Base-by-base conservation (phyloP, 148 eudicot species). In the Pouteria glomerata region DNA sequence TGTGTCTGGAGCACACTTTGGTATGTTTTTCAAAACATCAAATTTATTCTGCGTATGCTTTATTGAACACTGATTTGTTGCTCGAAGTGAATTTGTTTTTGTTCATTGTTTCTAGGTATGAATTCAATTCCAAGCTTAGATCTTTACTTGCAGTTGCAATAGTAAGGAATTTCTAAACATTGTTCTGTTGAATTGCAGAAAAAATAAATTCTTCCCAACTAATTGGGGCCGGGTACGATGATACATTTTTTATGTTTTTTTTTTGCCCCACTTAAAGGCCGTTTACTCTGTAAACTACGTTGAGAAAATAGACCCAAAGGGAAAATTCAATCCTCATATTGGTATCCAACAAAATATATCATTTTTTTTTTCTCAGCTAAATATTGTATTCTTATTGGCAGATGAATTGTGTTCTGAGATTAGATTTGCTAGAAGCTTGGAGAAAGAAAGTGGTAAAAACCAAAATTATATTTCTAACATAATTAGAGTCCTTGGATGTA, bases 51-150 rank as follows among this genome's bases (percentile, higher is more conserved):
- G n/a, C n/a, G n/a, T n/a, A n/a, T n/a, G n/a, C n/a, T n/a, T n/a
- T n/a, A n/a, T n/a, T n/a, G n/a, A 8, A 61, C 27, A 23, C 45
- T 62, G 66, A 34, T 62, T 62, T 39, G 66, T 21, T 59, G 42
- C 63, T 59, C n/a, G 11, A 29, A 58, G 29, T 37, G 47, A 35
- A 34, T 31, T 16, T 62, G 27, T 35, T 62, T 60, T 8, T 19
- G 34, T 61, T 21, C 44, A 35, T n/a, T 41, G 2, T 62, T 8
- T n/a, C 45, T 62, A 1, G 18, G 45, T 37, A 34, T 35, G 26
- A 35, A 34, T 60, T 30, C 64, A 60, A 60, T 33, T 60, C 42
- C 23, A 34, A 60, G 12, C 3, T 34, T 34, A 51, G 6, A 51
- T 51, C 23, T n/a, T 18, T 51, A 18, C 3, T 51, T 51, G 56